Evolutionary conservation across 805 yeast genomes (phyloP).

Genomic region (Suhomyces tanzawaensis): DNA sequence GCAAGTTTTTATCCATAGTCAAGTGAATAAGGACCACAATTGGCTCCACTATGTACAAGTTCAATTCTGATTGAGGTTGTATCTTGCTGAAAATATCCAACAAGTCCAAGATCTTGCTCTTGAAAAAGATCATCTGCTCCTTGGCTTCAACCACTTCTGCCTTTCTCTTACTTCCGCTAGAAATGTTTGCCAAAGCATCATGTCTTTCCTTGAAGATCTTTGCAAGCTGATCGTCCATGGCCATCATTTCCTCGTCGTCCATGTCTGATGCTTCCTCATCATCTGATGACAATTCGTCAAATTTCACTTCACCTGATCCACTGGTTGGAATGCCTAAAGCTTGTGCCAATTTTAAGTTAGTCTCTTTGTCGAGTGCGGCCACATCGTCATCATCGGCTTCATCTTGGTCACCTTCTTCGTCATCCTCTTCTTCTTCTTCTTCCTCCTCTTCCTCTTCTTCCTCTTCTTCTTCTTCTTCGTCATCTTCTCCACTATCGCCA

Average conservation of each 20-base stretch:
- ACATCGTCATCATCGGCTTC: conserved; percentile 19
- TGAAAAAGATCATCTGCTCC: conserved; percentile 75
- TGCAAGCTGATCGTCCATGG: conserved; percentile 80
- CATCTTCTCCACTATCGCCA: conserved; percentile 32
- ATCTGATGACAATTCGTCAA: conserved; percentile 40
- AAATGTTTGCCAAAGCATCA: conserved; percentile 51
- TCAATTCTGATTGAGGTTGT: conserved; percentile 41
- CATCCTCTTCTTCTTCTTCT: conserved; percentile 23
- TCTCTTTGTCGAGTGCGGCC: conserved; percentile 30
- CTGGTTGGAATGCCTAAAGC: conserved; percentile 63
- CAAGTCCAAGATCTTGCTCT: conserved; percentile 74
- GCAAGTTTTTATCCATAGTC: conserved; percentile 68
- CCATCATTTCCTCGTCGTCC: conserved; percentile 98
- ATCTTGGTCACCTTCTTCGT: conserved; percentile 16
- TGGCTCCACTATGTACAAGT: conserved; percentile 50
- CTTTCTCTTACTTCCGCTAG: conserved; percentile 65
- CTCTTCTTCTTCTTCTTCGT: conserved; percentile 21
- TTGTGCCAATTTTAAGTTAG: conserved; percentile 64
- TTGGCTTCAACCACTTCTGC: conserved; percentile 75
- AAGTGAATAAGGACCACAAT: conserved; percentile 57
- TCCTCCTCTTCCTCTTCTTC: conserved; percentile 25
- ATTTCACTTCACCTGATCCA: conserved; percentile 44
- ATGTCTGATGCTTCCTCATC: conserved; percentile 65
- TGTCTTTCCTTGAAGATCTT: conserved; percentile 81
- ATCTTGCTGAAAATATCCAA: conserved; percentile 58